Conservation (phyloP, 2,329 filamentous ascomycete species). For the Lachnellula suecica region DNA sequence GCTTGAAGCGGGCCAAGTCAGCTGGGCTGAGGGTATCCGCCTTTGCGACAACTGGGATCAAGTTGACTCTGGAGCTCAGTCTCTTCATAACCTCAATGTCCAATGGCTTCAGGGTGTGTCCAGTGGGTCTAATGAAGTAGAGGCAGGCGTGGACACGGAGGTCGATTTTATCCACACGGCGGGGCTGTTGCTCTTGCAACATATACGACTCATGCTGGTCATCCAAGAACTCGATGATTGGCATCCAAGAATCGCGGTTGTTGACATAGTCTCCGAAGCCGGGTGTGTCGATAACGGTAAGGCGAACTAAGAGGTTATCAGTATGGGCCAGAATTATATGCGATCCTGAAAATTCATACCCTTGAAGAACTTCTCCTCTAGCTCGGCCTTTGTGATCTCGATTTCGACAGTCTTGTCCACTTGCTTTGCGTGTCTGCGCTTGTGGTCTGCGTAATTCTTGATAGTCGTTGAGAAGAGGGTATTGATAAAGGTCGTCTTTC, state of each 20-base stretch:
- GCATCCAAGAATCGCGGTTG: conserved; percentile 99
- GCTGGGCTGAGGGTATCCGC: conserved; percentile 93
- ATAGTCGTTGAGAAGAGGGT: conserved; percentile 99
- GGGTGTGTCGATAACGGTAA: conserved; percentile 98
- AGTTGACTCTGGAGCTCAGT: conserved; percentile 93
- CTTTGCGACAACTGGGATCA: conserved; percentile 98
- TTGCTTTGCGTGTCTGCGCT: conserved; percentile 98
- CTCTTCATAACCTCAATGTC: conserved; percentile 99
- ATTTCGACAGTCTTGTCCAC: conserved; percentile 99
- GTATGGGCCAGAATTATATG: conserved; percentile 1
- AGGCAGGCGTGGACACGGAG: conserved; percentile 97
- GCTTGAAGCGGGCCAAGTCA: conserved; percentile 92
- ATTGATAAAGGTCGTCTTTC: conserved; percentile 99
- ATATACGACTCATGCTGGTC: conserved; percentile 99
- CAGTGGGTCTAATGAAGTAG: conserved; percentile 98
- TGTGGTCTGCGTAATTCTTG: conserved; percentile 99
- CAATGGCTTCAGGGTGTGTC: conserved; percentile 96
- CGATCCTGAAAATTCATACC: conserved; percentile 51
- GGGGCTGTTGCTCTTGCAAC: conserved; percentile 99
- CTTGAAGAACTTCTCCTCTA: conserved; percentile 99
- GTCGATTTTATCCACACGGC: conserved; percentile 97
- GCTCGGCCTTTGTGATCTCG: conserved; percentile 98
- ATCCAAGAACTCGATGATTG: conserved; percentile 99
- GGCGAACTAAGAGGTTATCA: conserved; percentile 65
- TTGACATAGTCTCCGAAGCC: conserved; percentile 99